These are phyloP conservation scores for Mucor ambiguus DNA, from an alignment of 371 early-diverging fungal species.

Conservation along the genomic window DNA sequence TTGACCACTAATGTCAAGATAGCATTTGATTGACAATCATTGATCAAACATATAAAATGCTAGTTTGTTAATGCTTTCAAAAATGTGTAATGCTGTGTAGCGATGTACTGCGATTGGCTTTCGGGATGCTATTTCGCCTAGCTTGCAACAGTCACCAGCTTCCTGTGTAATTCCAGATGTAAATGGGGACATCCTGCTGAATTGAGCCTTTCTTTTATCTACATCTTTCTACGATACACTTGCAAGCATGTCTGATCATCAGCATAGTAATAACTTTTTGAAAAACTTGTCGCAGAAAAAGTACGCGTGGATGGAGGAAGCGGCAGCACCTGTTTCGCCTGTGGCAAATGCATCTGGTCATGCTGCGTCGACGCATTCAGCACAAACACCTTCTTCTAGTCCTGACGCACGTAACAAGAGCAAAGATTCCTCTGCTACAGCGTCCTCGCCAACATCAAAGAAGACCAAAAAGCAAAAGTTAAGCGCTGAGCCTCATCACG, in stretches of 20 bases:
- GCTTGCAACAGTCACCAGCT: not conserved
- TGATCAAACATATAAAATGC: too few relatives aligned
- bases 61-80: too few relatives aligned
- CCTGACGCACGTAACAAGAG: not conserved
- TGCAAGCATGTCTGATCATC: conserved; percentile 12
- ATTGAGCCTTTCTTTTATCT: not conserved
- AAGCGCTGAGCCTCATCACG: not conserved
- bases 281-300: conserved; percentile 53
- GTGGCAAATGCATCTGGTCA: not conserved
- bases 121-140: not conserved
- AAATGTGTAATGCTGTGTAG: too few relatives aligned
- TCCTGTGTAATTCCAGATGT: not conserved
- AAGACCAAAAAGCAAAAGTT: not conserved
- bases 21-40: too few relatives aligned
- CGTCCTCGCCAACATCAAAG: not conserved
- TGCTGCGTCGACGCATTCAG: not conserved
- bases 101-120: too few relatives aligned
- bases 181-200: not conserved
- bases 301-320: conserved; percentile 54
- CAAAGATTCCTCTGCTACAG: not conserved
- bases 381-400: not conserved
- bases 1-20: too few relatives aligned
- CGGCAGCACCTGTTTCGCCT: conserved; percentile 21
- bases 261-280: conserved; percentile 36
- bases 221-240: not conserved